Percentiles rank a stretch among this genome's conserved stretches.
phyloP scores from a whole-genome alignment of 805 yeast species.

The Saturnispora bothae region DNA sequence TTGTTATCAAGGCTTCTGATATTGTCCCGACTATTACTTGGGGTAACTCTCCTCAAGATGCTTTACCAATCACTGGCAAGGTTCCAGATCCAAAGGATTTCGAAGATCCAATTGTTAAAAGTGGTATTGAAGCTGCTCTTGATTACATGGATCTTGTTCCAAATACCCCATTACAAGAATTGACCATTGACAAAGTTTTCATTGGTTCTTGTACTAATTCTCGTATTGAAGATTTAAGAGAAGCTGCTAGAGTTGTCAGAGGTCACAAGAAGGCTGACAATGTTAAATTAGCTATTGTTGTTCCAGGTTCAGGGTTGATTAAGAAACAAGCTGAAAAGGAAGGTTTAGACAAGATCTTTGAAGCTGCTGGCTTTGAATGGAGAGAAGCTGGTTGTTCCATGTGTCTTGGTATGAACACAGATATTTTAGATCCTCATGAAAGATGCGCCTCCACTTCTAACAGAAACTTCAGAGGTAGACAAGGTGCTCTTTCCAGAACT shows the following conservation, averaged over 20 bases:
- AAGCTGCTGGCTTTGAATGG: constrained; percentile 94
- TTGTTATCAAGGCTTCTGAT: constrained; percentile 70
- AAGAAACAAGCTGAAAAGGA: constrained; percentile 90
- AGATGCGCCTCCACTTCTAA: constrained; percentile 98
- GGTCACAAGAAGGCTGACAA: constrained; percentile 80
- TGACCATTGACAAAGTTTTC: constrained; percentile 83
- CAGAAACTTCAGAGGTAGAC: constrained; percentile 98
- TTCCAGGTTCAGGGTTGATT: constrained; percentile 96
- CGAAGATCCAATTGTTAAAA: constrained; percentile 60
- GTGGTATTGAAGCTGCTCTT: constrained; percentile 87
- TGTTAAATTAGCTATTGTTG: constrained; percentile 78
- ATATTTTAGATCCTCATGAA: constrained; percentile 87
- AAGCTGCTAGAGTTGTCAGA: constrained; percentile 86
- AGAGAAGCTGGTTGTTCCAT: constrained; percentile 99
- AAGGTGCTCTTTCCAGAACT: constrained; percentile 92
- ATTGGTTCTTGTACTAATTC: constrained; percentile 98
- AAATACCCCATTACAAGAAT: constrained; percentile 66
- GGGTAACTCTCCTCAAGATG: constrained; percentile 99
- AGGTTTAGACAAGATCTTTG: constrained; percentile 86
- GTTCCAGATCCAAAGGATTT: constrained; percentile 85
- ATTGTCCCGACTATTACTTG: constrained; percentile 95
- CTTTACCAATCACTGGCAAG: constrained; percentile 80
- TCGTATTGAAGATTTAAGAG: constrained; percentile 92
- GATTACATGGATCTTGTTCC: constrained; percentile 86
- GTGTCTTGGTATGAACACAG: constrained; percentile 99